These are phyloP conservation scores for Capronia coronata DNA, from an alignment of 2,329 filamentous ascomycete genomes.

Conservation along the genomic window DNA sequence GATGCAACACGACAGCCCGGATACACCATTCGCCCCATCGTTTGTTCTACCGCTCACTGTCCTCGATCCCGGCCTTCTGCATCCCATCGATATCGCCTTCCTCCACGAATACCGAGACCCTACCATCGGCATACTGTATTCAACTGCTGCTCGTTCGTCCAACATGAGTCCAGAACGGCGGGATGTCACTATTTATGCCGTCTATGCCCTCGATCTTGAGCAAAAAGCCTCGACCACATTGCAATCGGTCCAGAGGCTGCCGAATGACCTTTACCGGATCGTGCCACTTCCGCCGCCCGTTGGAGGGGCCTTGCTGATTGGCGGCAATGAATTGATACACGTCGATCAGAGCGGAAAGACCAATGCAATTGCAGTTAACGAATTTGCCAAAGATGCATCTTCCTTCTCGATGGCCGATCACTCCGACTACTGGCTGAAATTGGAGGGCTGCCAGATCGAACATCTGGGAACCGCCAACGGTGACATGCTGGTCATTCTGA, in stretches of 20 bases:
- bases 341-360: constrained; percentile 93
- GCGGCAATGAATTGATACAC: constrained; percentile 85
- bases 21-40: constrained; percentile 76
- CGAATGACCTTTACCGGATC: constrained; percentile 78
- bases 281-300: constrained; percentile 78
- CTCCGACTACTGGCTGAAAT: constrained; percentile 66
- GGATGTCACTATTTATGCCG: constrained; percentile 82
- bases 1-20: constrained; percentile 32
- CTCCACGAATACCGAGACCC: constrained; percentile 95
- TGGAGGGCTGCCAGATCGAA: constrained; percentile 77
- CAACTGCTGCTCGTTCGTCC: constrained; percentile 64
- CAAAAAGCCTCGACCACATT: constrained; percentile 90
- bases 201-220: constrained; percentile 90
- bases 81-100: constrained; percentile 87
- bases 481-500: constrained; percentile 76
- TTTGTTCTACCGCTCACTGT: constrained; percentile 88
- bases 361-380: constrained; percentile 86
- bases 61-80: constrained; percentile 77
- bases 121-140: constrained; percentile 89
- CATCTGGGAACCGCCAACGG: constrained; percentile 68
- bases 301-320: constrained; percentile 79
- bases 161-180: constrained; percentile 68
- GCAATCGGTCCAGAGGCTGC: constrained; percentile 74
- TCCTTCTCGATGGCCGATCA: constrained; percentile 82
- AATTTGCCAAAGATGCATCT: constrained; percentile 75